Evolutionary conservation across 305 asterid genomes (phyloP).

Genomic region (Fraxinus floribunda): DNA sequence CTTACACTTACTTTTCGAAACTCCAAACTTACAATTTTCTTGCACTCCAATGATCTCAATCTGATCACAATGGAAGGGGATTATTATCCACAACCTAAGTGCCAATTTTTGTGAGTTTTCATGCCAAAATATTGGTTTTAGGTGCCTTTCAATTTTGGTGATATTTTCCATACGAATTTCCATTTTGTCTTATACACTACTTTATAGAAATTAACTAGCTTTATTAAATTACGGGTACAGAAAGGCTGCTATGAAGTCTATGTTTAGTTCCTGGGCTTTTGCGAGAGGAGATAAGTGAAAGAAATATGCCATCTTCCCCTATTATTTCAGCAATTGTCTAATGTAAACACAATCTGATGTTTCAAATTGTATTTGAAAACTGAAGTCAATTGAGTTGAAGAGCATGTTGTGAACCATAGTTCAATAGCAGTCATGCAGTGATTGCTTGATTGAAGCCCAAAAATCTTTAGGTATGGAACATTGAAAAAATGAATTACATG

Average conservation of each 20-base stretch:
- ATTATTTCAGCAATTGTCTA: neutral
- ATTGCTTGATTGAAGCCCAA: neutral
- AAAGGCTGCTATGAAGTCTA: conserved; percentile 91
- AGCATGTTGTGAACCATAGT: neutral
- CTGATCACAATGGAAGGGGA: too few species aligned
- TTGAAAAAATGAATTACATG: neutral
- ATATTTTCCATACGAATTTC: too few species aligned
- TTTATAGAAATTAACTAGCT: conserved; percentile 24
- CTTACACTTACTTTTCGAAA: too few species aligned
- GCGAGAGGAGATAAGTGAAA: conserved; percentile 83
- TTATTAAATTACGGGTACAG: conserved; percentile 42
- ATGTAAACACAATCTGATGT: neutral
- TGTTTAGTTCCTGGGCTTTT: conserved; percentile 90
- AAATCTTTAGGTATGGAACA: neutral
- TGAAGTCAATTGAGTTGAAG: neutral
- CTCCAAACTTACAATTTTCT: too few species aligned
- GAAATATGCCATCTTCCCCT: conserved; percentile 4
- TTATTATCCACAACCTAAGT: too few species aligned
- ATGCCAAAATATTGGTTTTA: too few species aligned
- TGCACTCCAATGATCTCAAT: too few species aligned
- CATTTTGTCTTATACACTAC: too few species aligned
- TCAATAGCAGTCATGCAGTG: neutral
- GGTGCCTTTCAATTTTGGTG: too few species aligned
- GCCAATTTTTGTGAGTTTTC: too few species aligned
- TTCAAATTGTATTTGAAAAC: neutral